These are phyloP conservation scores for Licmophora abbreviata DNA, from an alignment of 108 stramenopile genomes.

Conservation along the genomic window DNA sequence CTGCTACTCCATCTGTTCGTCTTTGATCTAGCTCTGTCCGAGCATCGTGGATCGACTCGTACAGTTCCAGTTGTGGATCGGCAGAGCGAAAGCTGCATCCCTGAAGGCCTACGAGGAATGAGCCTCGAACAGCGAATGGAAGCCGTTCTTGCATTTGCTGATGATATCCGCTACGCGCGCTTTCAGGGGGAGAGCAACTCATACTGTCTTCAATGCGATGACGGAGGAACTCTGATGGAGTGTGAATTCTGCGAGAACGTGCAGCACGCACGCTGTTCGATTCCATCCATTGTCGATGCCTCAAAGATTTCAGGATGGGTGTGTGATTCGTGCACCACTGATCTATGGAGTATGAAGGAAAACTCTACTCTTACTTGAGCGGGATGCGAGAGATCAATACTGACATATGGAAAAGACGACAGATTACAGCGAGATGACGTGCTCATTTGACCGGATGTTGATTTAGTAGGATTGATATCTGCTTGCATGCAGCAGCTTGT, in stretches of 20 bases:
- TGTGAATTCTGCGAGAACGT: conserved; percentile 35
- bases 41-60: neutral
- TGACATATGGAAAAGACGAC: neutral
- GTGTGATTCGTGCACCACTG: conserved; percentile 23
- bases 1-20: conserved; percentile 22
- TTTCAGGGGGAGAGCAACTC: conserved; percentile 8
- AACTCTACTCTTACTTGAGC: too few species aligned
- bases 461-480: conserved; percentile 5
- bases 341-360: conserved; percentile 13
- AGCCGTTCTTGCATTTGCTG: conserved; percentile 8
- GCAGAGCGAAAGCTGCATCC: neutral
- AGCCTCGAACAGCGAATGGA: conserved; percentile 6
- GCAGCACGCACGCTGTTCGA: conserved; percentile 22
- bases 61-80: neutral
- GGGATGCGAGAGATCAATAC: too few species aligned
- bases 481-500: too few species aligned
- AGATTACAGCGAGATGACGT: neutral
- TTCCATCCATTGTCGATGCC: conserved; percentile 4
- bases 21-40: conserved; percentile 28
- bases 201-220: conserved; percentile 19
- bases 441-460: neutral
- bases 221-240: conserved; percentile 21
- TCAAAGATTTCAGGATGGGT: conserved; percentile 11
- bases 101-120: neutral
- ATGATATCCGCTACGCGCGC: neutral